Base-by-base conservation (phyloP, 1,284 basidiomycete genomes). In the Xerocomus minutiporus region DNA sequence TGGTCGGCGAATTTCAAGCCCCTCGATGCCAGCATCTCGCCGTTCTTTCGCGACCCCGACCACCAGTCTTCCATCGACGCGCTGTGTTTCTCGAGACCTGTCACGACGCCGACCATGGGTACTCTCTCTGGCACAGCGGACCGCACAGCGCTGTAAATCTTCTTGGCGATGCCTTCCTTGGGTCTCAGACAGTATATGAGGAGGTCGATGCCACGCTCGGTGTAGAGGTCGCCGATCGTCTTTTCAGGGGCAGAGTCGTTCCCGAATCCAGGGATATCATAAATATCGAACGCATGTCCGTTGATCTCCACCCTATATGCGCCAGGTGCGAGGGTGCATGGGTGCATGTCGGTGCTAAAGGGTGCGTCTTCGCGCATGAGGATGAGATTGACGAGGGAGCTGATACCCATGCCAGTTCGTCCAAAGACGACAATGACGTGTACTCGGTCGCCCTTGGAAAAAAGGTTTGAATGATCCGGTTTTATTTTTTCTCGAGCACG, bases 61-160 rank as follows among this genome's bases (percentile, higher is more conserved):
- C 68, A 72, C 68, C 68, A 70, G 3, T 58, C 54, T 20, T 71
- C 66, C 69, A 71, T 72, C 39, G 66, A 50, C 26, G 46, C 48
- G 31, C 54, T 35, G 15, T 61, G 56, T 40, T 66, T 61, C 53
- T 70, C 70, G 35, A 70, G 59, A 8, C 56, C 60, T 0, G 70
- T 70, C 15, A 70, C 61, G 31, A 68, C 60, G 39, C 64, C 58
- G 6, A 69, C 65, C 26, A 72, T 61, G 7, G 68, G 68, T 39
- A 72, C 69, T 47, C 60, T 57, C 45, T 63, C 58, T 32, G 67
- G 64, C 12, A 65, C 64, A 1, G 59, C 58, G 5, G 62, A 52
- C 12, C 65, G 67, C 35, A 69, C 53, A 26, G 54, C 54, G 9
- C 44, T 65, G 46, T 49, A 66, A 4, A 67, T 46, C 20, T 65